These are phyloP conservation scores for Myochromella boudieri DNA, from an alignment of 768 basidiomycete species.

Conservation along the genomic window DNA sequence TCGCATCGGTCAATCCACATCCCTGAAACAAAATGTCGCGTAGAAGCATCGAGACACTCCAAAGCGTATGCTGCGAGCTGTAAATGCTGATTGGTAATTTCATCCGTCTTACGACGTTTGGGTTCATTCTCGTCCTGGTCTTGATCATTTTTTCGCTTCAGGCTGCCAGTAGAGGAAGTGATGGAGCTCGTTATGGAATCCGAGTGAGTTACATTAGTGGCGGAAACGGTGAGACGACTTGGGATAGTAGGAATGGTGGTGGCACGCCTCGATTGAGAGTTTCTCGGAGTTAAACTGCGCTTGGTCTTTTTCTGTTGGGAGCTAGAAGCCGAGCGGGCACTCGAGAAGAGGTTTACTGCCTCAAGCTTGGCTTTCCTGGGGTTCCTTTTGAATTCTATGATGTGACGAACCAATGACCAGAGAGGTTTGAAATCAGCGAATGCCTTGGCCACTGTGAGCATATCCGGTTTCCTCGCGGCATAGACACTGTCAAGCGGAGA, in stretches of 20 bases:
- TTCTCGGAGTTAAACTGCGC: too few species aligned
- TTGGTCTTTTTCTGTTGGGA: too few species aligned
- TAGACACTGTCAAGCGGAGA: background rate
- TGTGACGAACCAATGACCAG: background rate
- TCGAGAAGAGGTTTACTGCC: too few species aligned
- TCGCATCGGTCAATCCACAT: constrained; percentile 18
- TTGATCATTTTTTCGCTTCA: background rate
- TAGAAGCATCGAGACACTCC: constrained; percentile 6
- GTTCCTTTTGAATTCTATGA: background rate
- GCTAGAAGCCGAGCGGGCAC: too few species aligned
- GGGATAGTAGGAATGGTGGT: background rate
- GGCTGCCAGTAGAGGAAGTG: background rate
- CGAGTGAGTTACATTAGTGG: too few species aligned
- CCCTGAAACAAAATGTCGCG: constrained; percentile 19
- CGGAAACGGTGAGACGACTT: too few species aligned
- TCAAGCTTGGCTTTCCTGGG: background rate
- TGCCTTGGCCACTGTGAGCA: background rate
- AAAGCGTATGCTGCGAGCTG: constrained; percentile 1
- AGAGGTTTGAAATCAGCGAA: background rate
- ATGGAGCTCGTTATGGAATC: background rate
- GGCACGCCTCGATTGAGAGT: background rate
- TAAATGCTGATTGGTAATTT: background rate
- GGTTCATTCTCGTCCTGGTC: too few species aligned
- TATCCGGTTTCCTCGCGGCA: background rate
- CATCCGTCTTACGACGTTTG: too few species aligned